Base-by-base conservation (phyloP, 305 asterid genomes). In the Fraxinus sp. region DNA sequence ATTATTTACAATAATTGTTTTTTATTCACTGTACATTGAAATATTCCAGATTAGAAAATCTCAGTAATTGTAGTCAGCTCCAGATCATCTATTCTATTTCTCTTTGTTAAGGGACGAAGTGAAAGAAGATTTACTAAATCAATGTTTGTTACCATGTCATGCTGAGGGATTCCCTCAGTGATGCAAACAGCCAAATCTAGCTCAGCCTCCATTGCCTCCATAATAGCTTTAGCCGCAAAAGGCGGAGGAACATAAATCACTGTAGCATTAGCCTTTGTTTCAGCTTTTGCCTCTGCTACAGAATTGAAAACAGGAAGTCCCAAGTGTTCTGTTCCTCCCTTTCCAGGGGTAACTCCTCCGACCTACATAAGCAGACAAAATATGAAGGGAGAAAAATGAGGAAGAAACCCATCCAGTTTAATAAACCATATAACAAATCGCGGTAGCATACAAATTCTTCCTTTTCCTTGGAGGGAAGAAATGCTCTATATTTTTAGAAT, bases 91-190 rank as follows among this genome's bases (percentile, higher is more conserved):
- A 78, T 49, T 44, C 77, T 55, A 66, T 80, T 71, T 78, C 32
- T 62, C 76, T 41, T 32, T 33, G 55, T 72, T 33, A 33, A 77
- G n/a, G 72, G 20, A 8, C 0, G 4, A 66, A 82, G 77, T 68
- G 18, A 32, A 72, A 10, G 32, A 32, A 59, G 36, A 32, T 28
- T 44, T 18, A 9, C 30, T 13, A 80, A 72, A 81, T 11, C 36
- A 18, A 32, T 49, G 39, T 35, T 55, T 5, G 41, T 87, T 92
- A 95, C 99, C 99, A 95, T 95, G 85, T 95, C 99, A 85, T 95
- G 98, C 72, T 95, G 99, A 16, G 99, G 98, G 81, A 95, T 93
- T 84, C 99, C 99, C 83, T 95, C 99, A 4, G 99, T 95, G 81
- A 94, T 88, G 84, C 93, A 90, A 49, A 91, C 91, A 86, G 94